A percentile compares a stretch with the other conserved stretches of the same genome.
Conservation (phyloP, 2,329 filamentous ascomycete genomes). For the Scedosporium dehoogii region DNA sequence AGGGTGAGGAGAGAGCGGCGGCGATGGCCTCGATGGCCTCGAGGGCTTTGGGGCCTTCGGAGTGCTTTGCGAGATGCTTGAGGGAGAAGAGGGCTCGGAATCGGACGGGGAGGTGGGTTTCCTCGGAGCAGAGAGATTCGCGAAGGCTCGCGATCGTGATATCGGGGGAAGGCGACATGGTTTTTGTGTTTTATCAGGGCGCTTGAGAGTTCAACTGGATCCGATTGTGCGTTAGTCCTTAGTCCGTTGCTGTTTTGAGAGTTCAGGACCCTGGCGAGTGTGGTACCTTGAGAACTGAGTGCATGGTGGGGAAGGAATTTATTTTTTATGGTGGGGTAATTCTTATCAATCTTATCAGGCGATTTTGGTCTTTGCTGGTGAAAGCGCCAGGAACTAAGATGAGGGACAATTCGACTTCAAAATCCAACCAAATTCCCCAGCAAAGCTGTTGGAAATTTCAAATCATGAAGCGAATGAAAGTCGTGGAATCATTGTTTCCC, state of each 20-base stretch:
- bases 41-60: conserved; percentile 42
- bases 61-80: conserved; percentile 75
- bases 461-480: neutral
- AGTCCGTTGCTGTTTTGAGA: neutral
- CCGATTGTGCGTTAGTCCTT: neutral
- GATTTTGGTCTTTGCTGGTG: neutral
- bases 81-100: conserved; percentile 97
- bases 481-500: neutral
- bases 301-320: conserved; percentile 2
- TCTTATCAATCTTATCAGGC: conserved; percentile 7
- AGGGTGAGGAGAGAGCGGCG: conserved; percentile 73
- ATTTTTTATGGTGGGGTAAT: conserved; percentile 6
- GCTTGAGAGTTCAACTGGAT: neutral
- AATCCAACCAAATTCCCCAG: neutral
- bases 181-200: neutral
- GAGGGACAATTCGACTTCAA: no score
- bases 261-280: neutral
- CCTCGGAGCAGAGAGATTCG: conserved; percentile 69
- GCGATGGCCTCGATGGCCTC: conserved; percentile 71
- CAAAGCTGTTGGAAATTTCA: neutral
- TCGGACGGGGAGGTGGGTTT: conserved; percentile 71
- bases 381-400: no score
- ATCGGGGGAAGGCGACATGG: conserved; percentile 9
- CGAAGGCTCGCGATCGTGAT: conserved; percentile 53
- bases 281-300: neutral